Evolutionary conservation across 805 yeast genomes (phyloP).

Genomic region (Metschnikowia lunata): DNA sequence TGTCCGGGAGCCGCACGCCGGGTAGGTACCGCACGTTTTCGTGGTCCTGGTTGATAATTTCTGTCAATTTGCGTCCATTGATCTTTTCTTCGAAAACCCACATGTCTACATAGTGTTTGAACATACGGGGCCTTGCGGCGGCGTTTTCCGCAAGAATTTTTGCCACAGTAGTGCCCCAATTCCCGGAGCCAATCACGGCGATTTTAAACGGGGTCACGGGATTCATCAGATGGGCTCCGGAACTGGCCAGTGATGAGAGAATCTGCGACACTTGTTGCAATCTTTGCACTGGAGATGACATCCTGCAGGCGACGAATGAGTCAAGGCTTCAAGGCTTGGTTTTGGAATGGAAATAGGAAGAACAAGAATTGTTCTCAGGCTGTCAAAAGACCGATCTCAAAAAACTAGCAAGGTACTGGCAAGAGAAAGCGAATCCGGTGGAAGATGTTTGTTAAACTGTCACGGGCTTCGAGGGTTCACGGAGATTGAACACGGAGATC

Average conservation of each 20-base stretch:
- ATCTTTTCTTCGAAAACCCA: conserved; percentile 92
- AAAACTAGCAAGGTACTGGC: no score
- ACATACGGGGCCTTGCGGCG: conserved; percentile 63
- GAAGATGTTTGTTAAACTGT: no score
- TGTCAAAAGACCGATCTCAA: no score
- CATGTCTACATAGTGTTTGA: conserved; percentile 77
- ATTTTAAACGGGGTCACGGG: conserved; percentile 31
- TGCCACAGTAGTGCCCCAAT: conserved; percentile 98
- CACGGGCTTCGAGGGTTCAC: no score
- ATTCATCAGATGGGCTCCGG: conserved; percentile 1
- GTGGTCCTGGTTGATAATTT: conserved; percentile 83
- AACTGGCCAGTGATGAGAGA: conserved; percentile 12
- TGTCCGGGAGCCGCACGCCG: conserved; percentile 79
- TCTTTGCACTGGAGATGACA: conserved; percentile 16
- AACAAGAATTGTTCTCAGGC: no score
- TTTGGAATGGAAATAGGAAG: no score
- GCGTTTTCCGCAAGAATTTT: conserved; percentile 91
- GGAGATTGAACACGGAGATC: no score
- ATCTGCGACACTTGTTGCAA: conserved; percentile 18
- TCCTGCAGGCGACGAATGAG: neutral
- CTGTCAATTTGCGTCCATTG: conserved; percentile 77
- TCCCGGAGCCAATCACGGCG: conserved; percentile 81
- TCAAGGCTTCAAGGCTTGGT: neutral
- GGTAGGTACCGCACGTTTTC: conserved; percentile 95
- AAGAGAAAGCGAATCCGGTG: no score